Conservation (phyloP, 148 eudicot species). For the Chenopodium suecicum region DNA sequence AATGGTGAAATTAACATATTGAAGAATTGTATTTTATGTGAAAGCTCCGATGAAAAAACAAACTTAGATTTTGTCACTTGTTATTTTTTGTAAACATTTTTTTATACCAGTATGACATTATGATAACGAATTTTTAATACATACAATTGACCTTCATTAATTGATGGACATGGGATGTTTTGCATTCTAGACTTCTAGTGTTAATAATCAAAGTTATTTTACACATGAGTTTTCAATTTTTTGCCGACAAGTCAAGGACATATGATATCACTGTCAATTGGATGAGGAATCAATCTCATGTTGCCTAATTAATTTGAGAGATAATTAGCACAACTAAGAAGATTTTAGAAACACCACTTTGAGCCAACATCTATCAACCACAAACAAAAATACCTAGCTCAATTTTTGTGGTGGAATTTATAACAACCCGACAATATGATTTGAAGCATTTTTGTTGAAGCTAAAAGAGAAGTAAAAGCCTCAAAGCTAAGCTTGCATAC, state of each 20-base stretch:
- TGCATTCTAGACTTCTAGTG: not conserved
- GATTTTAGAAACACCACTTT: not conserved
- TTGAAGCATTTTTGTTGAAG: no score
- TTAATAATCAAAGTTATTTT: not conserved
- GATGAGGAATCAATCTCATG: conserved; percentile 20
- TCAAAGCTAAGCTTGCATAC: no score
- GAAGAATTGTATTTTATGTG: no score
- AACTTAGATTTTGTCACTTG: no score
- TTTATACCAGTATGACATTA: no score
- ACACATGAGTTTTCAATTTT: not conserved
- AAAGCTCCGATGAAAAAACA: no score
- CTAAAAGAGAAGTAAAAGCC: no score
- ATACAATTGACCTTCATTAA: no score
- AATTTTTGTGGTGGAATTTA: not conserved
- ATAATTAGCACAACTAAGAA: conserved; percentile 14
- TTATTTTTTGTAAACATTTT: no score
- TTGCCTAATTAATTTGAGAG: not conserved
- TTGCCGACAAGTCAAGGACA: conserved; percentile 29
- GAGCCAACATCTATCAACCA: conserved; percentile 7
- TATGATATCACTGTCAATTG: conserved; percentile 13
- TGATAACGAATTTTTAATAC: no score
- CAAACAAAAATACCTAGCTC: not conserved
- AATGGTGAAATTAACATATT: no score
- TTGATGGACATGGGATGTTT: not conserved
- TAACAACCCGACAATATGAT: not conserved